Evolutionary conservation across 2,329 filamentous ascomycete genomes (phyloP), one percentile per base, ranked within the genome.

Genomic region (Botrytis deweyae): DNA sequence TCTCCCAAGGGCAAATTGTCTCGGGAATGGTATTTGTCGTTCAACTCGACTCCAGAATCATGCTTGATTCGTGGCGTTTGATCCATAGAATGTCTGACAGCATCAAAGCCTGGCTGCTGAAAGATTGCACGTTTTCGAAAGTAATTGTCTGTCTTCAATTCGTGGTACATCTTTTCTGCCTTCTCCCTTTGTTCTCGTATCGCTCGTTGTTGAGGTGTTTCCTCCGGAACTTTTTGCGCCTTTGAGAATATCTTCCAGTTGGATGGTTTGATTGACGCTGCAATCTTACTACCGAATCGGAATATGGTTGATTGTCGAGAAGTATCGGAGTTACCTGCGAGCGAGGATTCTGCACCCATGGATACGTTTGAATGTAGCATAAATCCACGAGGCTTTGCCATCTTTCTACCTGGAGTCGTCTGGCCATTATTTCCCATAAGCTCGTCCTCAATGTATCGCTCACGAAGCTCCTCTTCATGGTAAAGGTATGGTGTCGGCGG

Each of bases 271-370:
- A 89, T 88, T 33, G 84, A 84, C 20, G 85, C 84, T 10, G 85
- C 85, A 73, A 89, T 82, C 3, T 84, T 85, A 77, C 86, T 88
- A 52, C 88, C 87, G 76, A 89, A 88, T 9, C 85, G 83, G 76
- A 88, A 88, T 49, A 89, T 84, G 18, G 86, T 84, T 4, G 83
- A 86, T 22, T 83, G 80, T 70, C 82, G 83, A 72, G 79, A 79
- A 8, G 79, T 74, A 12, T 83, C 81, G 22, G 80, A 74, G 36
- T 67, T 76, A 36, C 78, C 78, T 20, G 78, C 76, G 16, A 75
- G 70, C 18, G 76, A 65, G 4, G 77, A 76, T 52, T 79, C 79
- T 62, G 71, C 66, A n/a, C 49, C 74, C 38, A 71, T 55, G 4
- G 74, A 78, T 58, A 33, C 49, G 40, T 78, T 75, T 46, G 73